Conservation (phyloP, 768 basidiomycete species). For the Gymnopilus dilepis region DNA sequence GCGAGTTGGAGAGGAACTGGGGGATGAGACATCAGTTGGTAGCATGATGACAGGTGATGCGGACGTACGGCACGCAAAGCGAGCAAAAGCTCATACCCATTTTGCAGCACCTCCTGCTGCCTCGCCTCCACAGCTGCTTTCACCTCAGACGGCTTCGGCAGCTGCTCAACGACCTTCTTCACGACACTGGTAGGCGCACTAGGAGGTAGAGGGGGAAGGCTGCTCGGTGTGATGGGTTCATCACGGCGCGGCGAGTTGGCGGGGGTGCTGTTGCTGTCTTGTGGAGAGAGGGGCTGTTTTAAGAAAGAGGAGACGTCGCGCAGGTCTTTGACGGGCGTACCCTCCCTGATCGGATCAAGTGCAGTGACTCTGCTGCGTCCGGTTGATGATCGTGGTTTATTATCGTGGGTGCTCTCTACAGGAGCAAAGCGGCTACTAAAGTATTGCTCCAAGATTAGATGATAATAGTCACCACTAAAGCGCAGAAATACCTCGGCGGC, state of each 20-base stretch:
- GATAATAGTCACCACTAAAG: neutral
- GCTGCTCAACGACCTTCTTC: constrained; percentile 43
- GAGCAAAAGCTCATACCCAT: constrained; percentile 41
- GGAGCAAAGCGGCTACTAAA: constrained; percentile 25
- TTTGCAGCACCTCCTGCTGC: constrained; percentile 41
- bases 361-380: constrained; percentile 35
- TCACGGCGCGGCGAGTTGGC: constrained; percentile 29
- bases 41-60: neutral
- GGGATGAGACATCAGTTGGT: constrained; percentile 12
- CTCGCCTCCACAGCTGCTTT: constrained; percentile 38
- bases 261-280: constrained; percentile 30
- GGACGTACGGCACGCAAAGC: constrained; percentile 43
- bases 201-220: constrained; percentile 39
- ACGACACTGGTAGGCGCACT: constrained; percentile 39
- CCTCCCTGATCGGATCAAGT: constrained; percentile 49
- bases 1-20: constrained; percentile 69
- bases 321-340: constrained; percentile 54
- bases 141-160: constrained; percentile 36
- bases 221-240: constrained; percentile 39
- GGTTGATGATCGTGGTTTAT: constrained; percentile 30
- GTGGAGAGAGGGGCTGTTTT: constrained; percentile 50
- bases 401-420: too few species aligned
- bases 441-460: constrained; percentile 1
- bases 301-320: constrained; percentile 58
- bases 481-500: constrained; percentile 10